Conservation (phyloP, 257 asterid genomes). For the Rehmannia glutinosa region DNA sequence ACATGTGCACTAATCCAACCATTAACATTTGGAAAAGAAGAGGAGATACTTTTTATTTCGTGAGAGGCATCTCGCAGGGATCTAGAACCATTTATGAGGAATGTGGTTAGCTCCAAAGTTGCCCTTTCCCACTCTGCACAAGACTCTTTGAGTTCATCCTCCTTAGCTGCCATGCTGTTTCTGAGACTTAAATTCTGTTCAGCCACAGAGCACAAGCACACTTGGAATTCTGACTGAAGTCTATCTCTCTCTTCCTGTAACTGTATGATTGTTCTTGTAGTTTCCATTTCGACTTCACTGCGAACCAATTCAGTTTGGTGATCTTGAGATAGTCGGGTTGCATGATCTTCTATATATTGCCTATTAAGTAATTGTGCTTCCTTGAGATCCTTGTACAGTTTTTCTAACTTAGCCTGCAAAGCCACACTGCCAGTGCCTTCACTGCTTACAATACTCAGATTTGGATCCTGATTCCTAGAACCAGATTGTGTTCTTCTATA, state of each 20-base stretch:
- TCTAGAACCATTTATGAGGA: constrained; percentile 74
- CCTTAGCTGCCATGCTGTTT: constrained; percentile 54
- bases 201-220: constrained; percentile 45
- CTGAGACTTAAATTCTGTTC: constrained; percentile 58
- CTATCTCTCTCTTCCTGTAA: constrained; percentile 68
- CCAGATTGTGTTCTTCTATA: neutral
- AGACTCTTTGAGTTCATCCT: constrained; percentile 45
- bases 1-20: constrained; percentile 62
- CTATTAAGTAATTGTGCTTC: constrained; percentile 37
- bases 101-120: constrained; percentile 70
- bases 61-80: constrained; percentile 66
- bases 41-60: constrained; percentile 61
- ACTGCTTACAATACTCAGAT: constrained; percentile 21
- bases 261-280: constrained; percentile 54
- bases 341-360: constrained; percentile 41
- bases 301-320: constrained; percentile 49
- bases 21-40: constrained; percentile 60
- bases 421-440: constrained; percentile 23
- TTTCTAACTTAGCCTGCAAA: constrained; percentile 53
- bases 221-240: constrained; percentile 55
- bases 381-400: constrained; percentile 45
- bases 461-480: constrained; percentile 20
- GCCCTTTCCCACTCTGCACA: constrained; percentile 85
- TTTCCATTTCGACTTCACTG: constrained; percentile 66
- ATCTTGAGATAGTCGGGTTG: constrained; percentile 30